Percentiles rank a stretch among this genome's conserved stretches.
Conservation (phyloP, 768 basidiomycete species). For the Mrakia gelida region DNA sequence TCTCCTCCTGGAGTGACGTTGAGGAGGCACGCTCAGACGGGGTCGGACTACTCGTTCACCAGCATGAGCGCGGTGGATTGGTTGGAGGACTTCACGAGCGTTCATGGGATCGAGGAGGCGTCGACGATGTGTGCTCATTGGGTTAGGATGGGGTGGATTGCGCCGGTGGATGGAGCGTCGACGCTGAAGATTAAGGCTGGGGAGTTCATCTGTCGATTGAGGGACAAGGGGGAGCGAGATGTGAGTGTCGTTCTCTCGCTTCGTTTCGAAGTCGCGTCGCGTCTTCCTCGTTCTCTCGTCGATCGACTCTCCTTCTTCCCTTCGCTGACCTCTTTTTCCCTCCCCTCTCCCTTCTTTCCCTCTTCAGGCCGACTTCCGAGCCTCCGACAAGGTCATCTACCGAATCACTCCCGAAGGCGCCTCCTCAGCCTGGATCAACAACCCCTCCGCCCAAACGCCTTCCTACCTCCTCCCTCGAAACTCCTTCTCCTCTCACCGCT, state of each 20-base stretch:
- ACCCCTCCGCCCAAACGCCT: background rate
- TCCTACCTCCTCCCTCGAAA: constrained; percentile 4
- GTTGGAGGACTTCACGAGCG: constrained; percentile 94
- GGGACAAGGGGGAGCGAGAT: background rate
- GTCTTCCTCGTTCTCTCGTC: background rate
- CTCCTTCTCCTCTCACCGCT: background rate
- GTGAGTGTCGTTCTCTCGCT: background rate
- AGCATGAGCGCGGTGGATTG: constrained; percentile 87
- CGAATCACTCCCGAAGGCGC: constrained; percentile 82
- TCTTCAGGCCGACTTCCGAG: constrained; percentile 88
- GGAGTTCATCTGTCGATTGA: background rate
- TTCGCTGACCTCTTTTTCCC: too few species aligned
- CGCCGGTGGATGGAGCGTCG: constrained; percentile 53
- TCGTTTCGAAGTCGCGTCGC: background rate
- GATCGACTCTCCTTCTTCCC: background rate
- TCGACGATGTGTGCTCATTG: constrained; percentile 97
- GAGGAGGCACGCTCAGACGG: background rate
- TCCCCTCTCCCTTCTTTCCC: background rate
- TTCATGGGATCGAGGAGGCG: constrained; percentile 90
- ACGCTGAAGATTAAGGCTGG: background rate
- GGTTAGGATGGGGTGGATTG: constrained; percentile 86
- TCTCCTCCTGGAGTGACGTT: constrained; percentile 8
- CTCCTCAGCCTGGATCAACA: constrained; percentile 67
- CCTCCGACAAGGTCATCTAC: constrained; percentile 91
- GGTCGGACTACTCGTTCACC: constrained; percentile 62